Evolutionary conservation across 352 stramenopile genomes (phyloP).

Genomic region (Phytopythium oedochilum): DNA sequence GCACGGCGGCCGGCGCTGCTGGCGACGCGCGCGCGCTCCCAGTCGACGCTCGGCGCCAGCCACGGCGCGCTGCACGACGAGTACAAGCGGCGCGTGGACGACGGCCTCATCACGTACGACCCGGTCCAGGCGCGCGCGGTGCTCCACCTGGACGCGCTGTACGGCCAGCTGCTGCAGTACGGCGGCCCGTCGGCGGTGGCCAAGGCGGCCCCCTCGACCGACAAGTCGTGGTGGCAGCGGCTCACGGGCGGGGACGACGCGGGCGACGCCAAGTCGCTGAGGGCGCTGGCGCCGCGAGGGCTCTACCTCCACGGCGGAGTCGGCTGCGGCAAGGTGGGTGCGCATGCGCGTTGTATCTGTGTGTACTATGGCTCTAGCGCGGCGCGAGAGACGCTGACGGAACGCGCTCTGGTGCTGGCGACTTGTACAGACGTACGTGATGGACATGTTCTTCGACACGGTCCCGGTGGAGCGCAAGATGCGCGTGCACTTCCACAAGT

Average conservation of each 20-base stretch:
- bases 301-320: slow-evolving; percentile 96
- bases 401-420: neutral
- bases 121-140: slow-evolving; percentile 61
- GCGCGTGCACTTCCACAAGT: slow-evolving; percentile 97
- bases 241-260: slow-evolving; percentile 23
- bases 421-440: slow-evolving; percentile 90
- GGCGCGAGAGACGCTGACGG: no score
- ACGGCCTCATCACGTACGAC: slow-evolving; percentile 60
- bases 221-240: slow-evolving; percentile 58
- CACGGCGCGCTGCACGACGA: slow-evolving; percentile 32
- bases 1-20: neutral
- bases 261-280: slow-evolving; percentile 1
- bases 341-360: no score
- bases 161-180: slow-evolving; percentile 48
- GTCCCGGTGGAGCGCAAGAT: slow-evolving; percentile 74
- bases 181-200: slow-evolving; percentile 26
- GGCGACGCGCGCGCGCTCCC: slow-evolving; percentile 4
- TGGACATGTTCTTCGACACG: slow-evolving; percentile 95
- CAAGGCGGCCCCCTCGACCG: slow-evolving; percentile 1
- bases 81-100: slow-evolving; percentile 59
- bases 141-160: slow-evolving; percentile 58
- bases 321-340: slow-evolving; percentile 88
- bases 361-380: no score
- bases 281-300: slow-evolving; percentile 72
- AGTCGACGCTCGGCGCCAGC: slow-evolving; percentile 16